Conservation (phyloP, 23 red algal genomes). For the Gracilaria caudata region DNA sequence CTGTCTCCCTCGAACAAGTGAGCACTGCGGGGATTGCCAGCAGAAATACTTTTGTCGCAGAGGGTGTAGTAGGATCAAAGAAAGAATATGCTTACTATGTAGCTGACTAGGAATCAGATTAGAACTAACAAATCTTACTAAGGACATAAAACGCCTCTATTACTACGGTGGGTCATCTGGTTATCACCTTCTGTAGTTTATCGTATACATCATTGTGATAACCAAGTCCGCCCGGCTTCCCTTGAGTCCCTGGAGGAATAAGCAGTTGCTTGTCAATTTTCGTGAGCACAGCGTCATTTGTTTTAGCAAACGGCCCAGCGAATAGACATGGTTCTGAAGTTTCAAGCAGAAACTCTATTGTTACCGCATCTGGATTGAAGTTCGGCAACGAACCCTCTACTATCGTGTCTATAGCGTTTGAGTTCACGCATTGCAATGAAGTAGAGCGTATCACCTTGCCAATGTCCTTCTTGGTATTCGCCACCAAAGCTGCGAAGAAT, state of each 20-base stretch:
- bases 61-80: not conserved
- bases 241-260: slow-evolving; percentile 54
- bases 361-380: slow-evolving; percentile 12
- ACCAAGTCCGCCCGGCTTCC: slow-evolving; percentile 27
- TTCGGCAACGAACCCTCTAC: not conserved
- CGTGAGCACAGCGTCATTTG: not conserved
- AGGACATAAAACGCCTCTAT: not conserved
- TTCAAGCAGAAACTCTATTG: slow-evolving; percentile 23
- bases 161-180: not conserved
- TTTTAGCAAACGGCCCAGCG: slow-evolving; percentile 15
- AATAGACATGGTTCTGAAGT: slow-evolving; percentile 53
- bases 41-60: not conserved
- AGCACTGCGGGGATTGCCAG: not conserved
- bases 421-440: slow-evolving; percentile 55
- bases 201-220: slow-evolving; percentile 50
- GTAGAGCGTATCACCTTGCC: slow-evolving; percentile 35
- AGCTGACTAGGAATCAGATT: slow-evolving; percentile 5
- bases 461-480: slow-evolving; percentile 11
- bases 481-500: slow-evolving; percentile 50
- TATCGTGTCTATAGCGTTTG: not conserved
- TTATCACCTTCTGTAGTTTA: slow-evolving; percentile 21
- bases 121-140: slow-evolving; percentile 25
- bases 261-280: slow-evolving; percentile 53
- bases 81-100: not conserved
- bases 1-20: not conserved